Conservation (phyloP, 163 green algal genomes). For the Chlorella variabilis region DNA sequence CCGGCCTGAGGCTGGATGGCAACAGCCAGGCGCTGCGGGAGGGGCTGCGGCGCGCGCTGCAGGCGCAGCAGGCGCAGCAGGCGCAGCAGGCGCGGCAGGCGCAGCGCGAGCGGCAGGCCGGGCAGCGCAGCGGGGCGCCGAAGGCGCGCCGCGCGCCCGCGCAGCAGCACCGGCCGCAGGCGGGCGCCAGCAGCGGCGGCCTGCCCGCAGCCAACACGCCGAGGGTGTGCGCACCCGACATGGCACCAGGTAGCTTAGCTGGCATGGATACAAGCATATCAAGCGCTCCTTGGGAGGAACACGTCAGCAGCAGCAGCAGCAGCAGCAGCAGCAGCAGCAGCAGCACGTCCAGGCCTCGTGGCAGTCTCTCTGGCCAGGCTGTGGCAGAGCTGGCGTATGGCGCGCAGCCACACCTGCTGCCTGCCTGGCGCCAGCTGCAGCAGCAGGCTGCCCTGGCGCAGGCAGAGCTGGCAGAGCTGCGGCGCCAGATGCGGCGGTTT, state of each 20-base stretch:
- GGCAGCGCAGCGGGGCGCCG: not conserved
- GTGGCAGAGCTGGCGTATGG: too few relatives aligned
- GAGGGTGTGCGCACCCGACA: too few relatives aligned
- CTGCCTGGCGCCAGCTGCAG: slow-evolving; percentile 1
- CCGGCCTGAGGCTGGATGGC: not conserved
- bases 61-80: not conserved
- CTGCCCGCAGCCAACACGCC: too few relatives aligned
- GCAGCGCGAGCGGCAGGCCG: not conserved
- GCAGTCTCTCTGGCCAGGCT: not conserved
- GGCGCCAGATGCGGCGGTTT: slow-evolving; percentile 1
- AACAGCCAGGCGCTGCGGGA: not conserved
- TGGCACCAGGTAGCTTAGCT: too few relatives aligned
- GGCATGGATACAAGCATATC: too few relatives aligned
- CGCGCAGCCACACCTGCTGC: not conserved
- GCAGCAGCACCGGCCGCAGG: not conserved
- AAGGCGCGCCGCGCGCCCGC: not conserved
- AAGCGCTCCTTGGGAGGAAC: too few relatives aligned
- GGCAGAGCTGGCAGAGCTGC: not conserved
- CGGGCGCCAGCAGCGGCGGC: too few relatives aligned
- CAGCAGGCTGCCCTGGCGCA: not conserved
- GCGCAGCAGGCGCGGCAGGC: not conserved
- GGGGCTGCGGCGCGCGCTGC: not conserved
- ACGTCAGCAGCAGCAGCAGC: not conserved
- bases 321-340: not conserved
- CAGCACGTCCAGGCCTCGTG: not conserved